Evolutionary conservation across 2,329 filamentous ascomycete genomes (phyloP), one percentile per base, ranked within the genome.

Genomic region (Diaporthe sp.): DNA sequence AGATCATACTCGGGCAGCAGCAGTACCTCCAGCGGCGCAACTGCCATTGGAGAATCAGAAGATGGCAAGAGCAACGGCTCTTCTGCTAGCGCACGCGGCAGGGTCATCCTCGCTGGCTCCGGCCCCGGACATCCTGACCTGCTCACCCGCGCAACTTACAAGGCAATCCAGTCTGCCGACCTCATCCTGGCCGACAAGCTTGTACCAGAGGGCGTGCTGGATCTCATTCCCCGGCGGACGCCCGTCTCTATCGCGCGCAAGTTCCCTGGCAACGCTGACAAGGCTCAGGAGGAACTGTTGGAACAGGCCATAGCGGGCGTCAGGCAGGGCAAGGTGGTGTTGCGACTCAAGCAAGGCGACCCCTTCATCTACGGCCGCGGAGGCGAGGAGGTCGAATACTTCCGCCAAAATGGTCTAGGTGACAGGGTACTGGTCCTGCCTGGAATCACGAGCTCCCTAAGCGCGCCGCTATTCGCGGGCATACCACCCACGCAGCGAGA

Each of bases 341-440:
- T 99, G 46, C 91, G 97, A 4, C 88, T 99, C 59, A 99, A 99
- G 86, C 97, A 99, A 83, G 97, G 97, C 61, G 97, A 99, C 81
- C 97, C 97, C 0, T 99, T 98, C 84, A 91, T 99, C 53, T 99
- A 98, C 84, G 97, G 97, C 53, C 92, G 97, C 53, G 97, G 97
- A 74, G 97, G 95, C 46, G 97, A 99, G 83, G 97, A 99, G 83
- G 94, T 95, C 53, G 90, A 92, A 42, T 98, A 94, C 82, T 98
- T 99, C 88, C 88, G 92, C 2, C 86, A 86, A 4, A 89, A 93
- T 65, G 95, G 95, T 2, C 92, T 93, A 75, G 89, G 88, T 7
- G 91, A 92, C 15, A 86, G 83, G 13, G 87, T 92, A 1, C 81
- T 90, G 0, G 96, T 99, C 0, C 87, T 99, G 2, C 97, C 97